A percentile compares a stretch with the other conserved stretches of the same genome.
phyloP scores from a whole-genome alignment of 208 protist species.

The Leishmania amazonensis region DNA sequence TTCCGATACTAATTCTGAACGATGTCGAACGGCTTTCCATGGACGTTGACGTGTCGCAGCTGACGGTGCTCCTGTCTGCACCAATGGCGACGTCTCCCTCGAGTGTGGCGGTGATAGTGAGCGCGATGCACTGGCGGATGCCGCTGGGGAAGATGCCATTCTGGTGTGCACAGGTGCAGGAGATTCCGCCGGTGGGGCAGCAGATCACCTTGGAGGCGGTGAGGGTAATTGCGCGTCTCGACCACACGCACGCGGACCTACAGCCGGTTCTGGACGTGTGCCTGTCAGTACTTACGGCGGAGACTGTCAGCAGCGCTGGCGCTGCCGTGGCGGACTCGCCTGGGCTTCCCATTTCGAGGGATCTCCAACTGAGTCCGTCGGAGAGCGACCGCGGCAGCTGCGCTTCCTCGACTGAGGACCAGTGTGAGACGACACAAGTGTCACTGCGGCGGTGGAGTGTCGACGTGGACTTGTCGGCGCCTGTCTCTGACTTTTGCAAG shows the following conservation, averaged over 20 bases:
- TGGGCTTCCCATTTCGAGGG: slow-evolving; percentile 10
- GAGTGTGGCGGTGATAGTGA: slow-evolving; percentile 10
- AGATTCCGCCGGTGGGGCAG: slow-evolving; percentile 20
- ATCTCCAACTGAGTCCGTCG: slow-evolving; percentile 18
- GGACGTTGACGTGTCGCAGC: slow-evolving; percentile 19
- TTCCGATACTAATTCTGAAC: slow-evolving; percentile 27
- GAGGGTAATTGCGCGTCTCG: slow-evolving; percentile 14
- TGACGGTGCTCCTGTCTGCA: slow-evolving; percentile 7
- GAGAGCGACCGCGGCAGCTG: slow-evolving; percentile 33
- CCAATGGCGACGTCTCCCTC: slow-evolving; percentile 11
- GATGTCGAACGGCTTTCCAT: slow-evolving; percentile 20
- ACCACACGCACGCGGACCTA: not conserved
- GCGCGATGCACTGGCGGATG: slow-evolving; percentile 11
- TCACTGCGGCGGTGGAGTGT: slow-evolving; percentile 27
- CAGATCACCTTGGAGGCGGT: slow-evolving; percentile 14
- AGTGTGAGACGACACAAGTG: slow-evolving; percentile 18
- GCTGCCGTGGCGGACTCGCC: not conserved
- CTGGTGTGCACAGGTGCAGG: slow-evolving; percentile 26
- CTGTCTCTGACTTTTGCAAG: slow-evolving; percentile 21
- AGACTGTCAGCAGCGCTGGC: slow-evolving; percentile 9
- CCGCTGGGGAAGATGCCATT: slow-evolving; percentile 35
- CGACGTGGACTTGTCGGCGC: slow-evolving; percentile 17
- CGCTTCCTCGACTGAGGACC: slow-evolving; percentile 29
- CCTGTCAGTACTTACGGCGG: slow-evolving; percentile 13
- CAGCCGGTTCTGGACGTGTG: slow-evolving; percentile 9